phyloP scores from a whole-genome alignment of 2,329 filamentous ascomycete genomes.

The Fusarium coffeatum region DNA sequence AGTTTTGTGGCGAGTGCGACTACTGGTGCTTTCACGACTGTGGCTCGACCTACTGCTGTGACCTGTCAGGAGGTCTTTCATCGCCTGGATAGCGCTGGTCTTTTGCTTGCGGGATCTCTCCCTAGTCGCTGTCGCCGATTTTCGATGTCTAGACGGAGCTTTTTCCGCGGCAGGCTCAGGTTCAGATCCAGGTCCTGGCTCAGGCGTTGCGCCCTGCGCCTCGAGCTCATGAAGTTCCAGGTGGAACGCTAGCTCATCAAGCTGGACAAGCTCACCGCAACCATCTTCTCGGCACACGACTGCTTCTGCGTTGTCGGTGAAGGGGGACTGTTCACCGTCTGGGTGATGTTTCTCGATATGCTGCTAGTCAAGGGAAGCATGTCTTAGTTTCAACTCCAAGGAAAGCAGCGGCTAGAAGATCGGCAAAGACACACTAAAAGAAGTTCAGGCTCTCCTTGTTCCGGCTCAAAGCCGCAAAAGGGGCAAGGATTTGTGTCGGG shows the following conservation, averaged over 20 bases:
- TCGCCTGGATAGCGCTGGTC: slow-evolving; percentile 36
- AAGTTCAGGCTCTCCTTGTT: slow-evolving; percentile 50
- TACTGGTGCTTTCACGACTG: slow-evolving; percentile 30
- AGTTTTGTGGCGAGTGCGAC: slow-evolving; percentile 40
- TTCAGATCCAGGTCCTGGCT: slow-evolving; percentile 22
- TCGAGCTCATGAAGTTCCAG: slow-evolving; percentile 46
- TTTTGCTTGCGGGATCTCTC: slow-evolving; percentile 25
- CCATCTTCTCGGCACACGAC: slow-evolving; percentile 53
- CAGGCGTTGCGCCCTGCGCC: slow-evolving; percentile 29
- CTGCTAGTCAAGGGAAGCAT: slow-evolving; percentile 40
- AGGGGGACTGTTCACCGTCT: slow-evolving; percentile 33
- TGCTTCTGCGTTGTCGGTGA: slow-evolving; percentile 15
- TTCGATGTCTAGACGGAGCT: slow-evolving; percentile 16
- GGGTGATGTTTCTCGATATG: slow-evolving; percentile 48
- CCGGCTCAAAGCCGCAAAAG: slow-evolving; percentile 52
- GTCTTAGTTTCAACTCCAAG: slow-evolving; percentile 27
- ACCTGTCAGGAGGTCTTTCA: slow-evolving; percentile 40
- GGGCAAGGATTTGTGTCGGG: slow-evolving; percentile 45
- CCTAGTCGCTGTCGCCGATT: slow-evolving; percentile 15
- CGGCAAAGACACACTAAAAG: slow-evolving; percentile 47
- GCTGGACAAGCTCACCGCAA: slow-evolving; percentile 66
- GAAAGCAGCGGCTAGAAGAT: slow-evolving; percentile 6
- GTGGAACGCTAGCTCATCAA: slow-evolving; percentile 43
- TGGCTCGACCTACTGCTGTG: slow-evolving; percentile 10
- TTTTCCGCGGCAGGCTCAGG: slow-evolving; percentile 20